Conservation (phyloP, 345 rosid genomes). For the Eucalyptus cladocalyx region DNA sequence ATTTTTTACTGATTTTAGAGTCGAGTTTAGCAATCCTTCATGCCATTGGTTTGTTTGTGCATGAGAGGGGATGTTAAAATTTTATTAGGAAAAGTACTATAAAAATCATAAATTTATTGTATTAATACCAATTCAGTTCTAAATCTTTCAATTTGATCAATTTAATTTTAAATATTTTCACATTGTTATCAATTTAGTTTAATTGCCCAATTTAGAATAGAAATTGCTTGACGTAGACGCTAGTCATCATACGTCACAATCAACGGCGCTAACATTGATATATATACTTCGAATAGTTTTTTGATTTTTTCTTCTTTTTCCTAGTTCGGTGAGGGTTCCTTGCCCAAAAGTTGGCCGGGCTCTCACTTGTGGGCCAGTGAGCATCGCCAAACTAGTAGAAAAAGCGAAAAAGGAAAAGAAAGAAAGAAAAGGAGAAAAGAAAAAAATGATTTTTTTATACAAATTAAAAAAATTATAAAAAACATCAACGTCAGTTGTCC, state of each 20-base stretch:
- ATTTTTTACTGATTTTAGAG: no score
- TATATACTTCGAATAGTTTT: no score
- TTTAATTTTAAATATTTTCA: no score
- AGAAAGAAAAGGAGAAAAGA: no score
- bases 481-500: fast-evolving
- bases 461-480: no score
- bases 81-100: fast-evolving
- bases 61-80: neutral
- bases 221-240: no score
- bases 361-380: neutral
- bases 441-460: no score
- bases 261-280: no score
- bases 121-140: fast-evolving
- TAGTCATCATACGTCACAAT: fast-evolving
- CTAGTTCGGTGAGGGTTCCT: neutral
- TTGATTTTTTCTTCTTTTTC: no score
- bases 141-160: fast-evolving
- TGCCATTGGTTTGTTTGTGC: neutral
- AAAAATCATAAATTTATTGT: fast-evolving
- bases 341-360: no score
- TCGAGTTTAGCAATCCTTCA: neutral
- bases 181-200: no score
- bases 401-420: neutral
- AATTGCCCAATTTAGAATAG: no score
- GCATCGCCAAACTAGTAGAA: neutral